phyloP scores from a whole-genome alignment of 2,329 filamentous ascomycete species.

The Neodidymelliopsis sp. region DNA sequence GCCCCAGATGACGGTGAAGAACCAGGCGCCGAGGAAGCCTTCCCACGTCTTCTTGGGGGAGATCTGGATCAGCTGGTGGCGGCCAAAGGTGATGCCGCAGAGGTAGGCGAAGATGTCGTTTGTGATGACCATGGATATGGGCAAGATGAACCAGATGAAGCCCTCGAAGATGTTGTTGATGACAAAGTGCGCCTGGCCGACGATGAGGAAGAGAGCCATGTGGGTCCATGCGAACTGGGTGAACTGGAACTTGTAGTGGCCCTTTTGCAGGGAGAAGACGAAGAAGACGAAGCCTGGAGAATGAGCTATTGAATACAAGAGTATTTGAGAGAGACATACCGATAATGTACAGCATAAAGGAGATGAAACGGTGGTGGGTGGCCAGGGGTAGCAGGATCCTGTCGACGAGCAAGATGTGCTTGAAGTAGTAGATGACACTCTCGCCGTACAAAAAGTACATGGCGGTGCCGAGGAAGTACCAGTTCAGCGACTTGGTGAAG shows the following conservation, averaged over 20 bases:
- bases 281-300: slow-evolving; percentile 92
- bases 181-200: slow-evolving; percentile 97
- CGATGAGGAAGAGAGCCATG: slow-evolving; percentile 97
- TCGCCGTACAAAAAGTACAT: slow-evolving; percentile 99
- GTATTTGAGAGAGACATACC: slow-evolving; percentile 64
- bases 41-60: slow-evolving; percentile 99
- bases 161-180: slow-evolving; percentile 99
- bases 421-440: slow-evolving; percentile 99
- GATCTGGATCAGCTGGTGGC: slow-evolving; percentile 95
- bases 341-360: slow-evolving; percentile 97
- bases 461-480: slow-evolving; percentile 98
- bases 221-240: slow-evolving; percentile 99
- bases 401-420: slow-evolving; percentile 96
- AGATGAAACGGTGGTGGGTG: slow-evolving; percentile 98
- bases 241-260: slow-evolving; percentile 98
- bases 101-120: slow-evolving; percentile 99
- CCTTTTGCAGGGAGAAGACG: slow-evolving; percentile 90
- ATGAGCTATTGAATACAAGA: slow-evolving; percentile 31
- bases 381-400: slow-evolving; percentile 90
- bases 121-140: slow-evolving; percentile 92
- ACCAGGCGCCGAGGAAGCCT: slow-evolving; percentile 94
- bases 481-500: slow-evolving; percentile 96
- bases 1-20: slow-evolving; percentile 90
- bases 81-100: slow-evolving; percentile 94
- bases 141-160: slow-evolving; percentile 99